Evolutionary conservation across 2,329 filamentous ascomycete species (phyloP).

Genomic region (Catunica adiposa): DNA sequence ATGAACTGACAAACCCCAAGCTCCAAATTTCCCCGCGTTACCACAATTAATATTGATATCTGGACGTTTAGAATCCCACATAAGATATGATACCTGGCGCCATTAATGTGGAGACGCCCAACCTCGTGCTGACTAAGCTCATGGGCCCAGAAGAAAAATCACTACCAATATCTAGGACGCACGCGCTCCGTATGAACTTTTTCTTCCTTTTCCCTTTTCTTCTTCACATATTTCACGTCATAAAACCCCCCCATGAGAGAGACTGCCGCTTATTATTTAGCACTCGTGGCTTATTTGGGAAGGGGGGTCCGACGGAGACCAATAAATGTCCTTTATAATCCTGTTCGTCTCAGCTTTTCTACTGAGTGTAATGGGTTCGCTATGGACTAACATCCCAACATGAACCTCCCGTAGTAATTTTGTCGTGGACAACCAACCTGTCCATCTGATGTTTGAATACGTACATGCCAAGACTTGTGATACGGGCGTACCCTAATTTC

Average conservation of each 20-base stretch:
- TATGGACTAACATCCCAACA: conserved; percentile 39
- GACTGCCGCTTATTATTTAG: conserved; percentile 18
- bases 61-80: too few relatives aligned
- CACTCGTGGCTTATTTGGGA: conserved; percentile 12
- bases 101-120: background rate
- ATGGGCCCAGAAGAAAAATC: background rate
- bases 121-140: conserved; percentile 8
- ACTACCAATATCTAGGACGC: conserved; percentile 6
- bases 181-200: background rate
- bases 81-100: background rate
- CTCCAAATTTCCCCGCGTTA: background rate
- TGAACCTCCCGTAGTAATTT: background rate
- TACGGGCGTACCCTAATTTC: too few relatives aligned
- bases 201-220: conserved; percentile 22
- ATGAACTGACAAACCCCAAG: background rate
- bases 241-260: conserved; percentile 15
- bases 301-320: conserved; percentile 34
- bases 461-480: too few relatives aligned
- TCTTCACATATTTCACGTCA: conserved; percentile 34
- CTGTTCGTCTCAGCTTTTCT: conserved; percentile 29
- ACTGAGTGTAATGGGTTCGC: conserved; percentile 40
- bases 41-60: background rate
- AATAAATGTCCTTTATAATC: conserved; percentile 43
- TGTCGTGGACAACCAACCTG: background rate
- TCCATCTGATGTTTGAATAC: background rate